Evolutionary conservation across 2,329 filamentous ascomycete species (phyloP).

Genomic region (Colletotrichum viniferum): DNA sequence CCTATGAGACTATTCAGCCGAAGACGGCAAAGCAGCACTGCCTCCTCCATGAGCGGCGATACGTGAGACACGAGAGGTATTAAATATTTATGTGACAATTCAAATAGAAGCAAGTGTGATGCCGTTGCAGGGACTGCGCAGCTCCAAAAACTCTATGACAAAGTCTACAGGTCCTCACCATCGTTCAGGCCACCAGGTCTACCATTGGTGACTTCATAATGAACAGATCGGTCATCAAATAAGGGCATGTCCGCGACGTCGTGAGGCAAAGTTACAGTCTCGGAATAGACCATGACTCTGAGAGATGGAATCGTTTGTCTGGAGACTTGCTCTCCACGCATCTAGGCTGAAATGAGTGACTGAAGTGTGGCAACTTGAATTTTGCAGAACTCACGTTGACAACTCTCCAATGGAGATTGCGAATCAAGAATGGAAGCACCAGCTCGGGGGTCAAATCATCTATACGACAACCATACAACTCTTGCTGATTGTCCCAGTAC

Average conservation of each 20-base stretch:
- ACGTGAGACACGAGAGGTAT: neutral
- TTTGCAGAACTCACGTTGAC: neutral
- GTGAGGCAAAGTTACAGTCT: neutral
- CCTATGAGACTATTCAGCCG: slow-evolving; percentile 5
- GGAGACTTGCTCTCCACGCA: neutral
- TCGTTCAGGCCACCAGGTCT: neutral
- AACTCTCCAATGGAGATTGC: neutral
- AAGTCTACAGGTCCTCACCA: neutral
- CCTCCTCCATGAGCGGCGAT: neutral
- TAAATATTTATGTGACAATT: neutral
- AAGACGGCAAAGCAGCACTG: neutral
- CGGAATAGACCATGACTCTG: neutral
- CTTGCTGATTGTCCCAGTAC: neutral
- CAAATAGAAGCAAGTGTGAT: neutral
- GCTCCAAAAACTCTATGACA: neutral
- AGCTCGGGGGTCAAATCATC: neutral
- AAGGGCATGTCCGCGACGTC: neutral
- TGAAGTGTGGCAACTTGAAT: neutral
- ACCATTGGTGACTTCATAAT: neutral
- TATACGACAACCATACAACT: neutral
- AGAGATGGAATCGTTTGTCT: neutral
- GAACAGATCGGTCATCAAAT: neutral
- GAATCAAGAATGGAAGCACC: neutral
- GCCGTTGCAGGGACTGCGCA: neutral
- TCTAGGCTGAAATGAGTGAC: neutral